Base-by-base conservation (phyloP, 352 stramenopile genomes). In the Globisporangium orthogonon region DNA sequence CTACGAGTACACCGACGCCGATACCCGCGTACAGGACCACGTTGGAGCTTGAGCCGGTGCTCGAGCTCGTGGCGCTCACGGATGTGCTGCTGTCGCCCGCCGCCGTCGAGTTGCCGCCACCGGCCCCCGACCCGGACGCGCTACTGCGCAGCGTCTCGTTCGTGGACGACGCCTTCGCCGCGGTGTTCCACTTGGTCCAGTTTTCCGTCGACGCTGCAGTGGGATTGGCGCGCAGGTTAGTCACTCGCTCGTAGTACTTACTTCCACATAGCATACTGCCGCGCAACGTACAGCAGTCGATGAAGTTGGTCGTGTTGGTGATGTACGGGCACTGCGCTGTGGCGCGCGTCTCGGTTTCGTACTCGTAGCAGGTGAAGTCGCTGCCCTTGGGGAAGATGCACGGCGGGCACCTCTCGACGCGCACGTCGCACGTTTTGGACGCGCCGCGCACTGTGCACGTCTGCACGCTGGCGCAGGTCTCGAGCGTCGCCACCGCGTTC, bases 351-450 rank as follows among this genome's bases (percentile, higher is more conserved):
- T 67, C 67, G 50, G 69, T 69, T 62, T 84, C 67, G 63, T 89
- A 87, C 55, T 81, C 71, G 63, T 66, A 89, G 69, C 79, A 89
- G 35, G 69, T 74, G 69, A 70, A 86, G n/a, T 63, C 63, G 54
- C 62, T 62, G 47, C 73, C 61, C 7, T 81, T 63, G 41, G 64
- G 62, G 69, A 83, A 88, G 53, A 89, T 76, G 60, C 79, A 89
- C 2, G 79, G 76, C 56, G 79, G 79, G 28, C 79, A 89, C 44
- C 54, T 49, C n/a, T 50, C 37, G 18, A 54, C 23, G 13, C 18
- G 35, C 47, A 58, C 43, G 29, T 63, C 28, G n/a, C 58, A 63
- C 31, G 18, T 14, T 17, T 35, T 40, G 23, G 58, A 35, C 13
- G 40, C 33, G 39, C 50, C 58, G 30, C 17, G 52, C 13, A 55